Evolutionary conservation across 2,329 filamentous ascomycete species (phyloP).

Genomic region (Cordyceps javanica): DNA sequence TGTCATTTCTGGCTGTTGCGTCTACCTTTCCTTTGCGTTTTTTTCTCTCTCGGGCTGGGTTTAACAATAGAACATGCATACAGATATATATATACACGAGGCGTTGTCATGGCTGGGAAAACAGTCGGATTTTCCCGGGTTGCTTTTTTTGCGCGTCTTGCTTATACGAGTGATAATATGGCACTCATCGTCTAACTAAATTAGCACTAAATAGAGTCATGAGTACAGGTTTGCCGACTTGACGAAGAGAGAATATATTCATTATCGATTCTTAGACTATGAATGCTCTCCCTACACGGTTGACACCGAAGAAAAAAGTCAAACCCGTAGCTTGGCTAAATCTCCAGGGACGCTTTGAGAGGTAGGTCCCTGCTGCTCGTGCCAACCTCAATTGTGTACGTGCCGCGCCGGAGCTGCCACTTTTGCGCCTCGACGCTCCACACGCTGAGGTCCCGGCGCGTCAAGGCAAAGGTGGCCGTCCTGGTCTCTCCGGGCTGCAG

Average conservation of each 20-base stretch:
- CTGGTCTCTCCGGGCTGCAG: slow-evolving; percentile 39
- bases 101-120: slow-evolving; percentile 6
- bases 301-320: too few relatives aligned
- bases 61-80: not conserved
- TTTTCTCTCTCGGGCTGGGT: not conserved
- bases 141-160: too few relatives aligned
- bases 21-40: not conserved
- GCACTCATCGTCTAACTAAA: too few relatives aligned
- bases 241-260: too few relatives aligned
- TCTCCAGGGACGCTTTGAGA: slow-evolving; percentile 31
- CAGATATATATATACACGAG: slow-evolving; percentile 6
- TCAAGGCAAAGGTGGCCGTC: slow-evolving; percentile 47
- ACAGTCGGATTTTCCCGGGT: too few relatives aligned
- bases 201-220: too few relatives aligned
- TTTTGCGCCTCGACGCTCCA: slow-evolving; percentile 58
- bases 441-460: slow-evolving; percentile 57
- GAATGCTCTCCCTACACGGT: too few relatives aligned
- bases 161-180: too few relatives aligned
- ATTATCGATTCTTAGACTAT: too few relatives aligned
- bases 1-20: not conserved
- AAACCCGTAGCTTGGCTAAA: slow-evolving; percentile 21
- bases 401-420: slow-evolving; percentile 48
- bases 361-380: slow-evolving; percentile 41
- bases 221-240: too few relatives aligned
- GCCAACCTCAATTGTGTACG: slow-evolving; percentile 40